Evolutionary conservation across 2,329 filamentous ascomycete genomes (phyloP).

Genomic region (Chaetomium sp.): DNA sequence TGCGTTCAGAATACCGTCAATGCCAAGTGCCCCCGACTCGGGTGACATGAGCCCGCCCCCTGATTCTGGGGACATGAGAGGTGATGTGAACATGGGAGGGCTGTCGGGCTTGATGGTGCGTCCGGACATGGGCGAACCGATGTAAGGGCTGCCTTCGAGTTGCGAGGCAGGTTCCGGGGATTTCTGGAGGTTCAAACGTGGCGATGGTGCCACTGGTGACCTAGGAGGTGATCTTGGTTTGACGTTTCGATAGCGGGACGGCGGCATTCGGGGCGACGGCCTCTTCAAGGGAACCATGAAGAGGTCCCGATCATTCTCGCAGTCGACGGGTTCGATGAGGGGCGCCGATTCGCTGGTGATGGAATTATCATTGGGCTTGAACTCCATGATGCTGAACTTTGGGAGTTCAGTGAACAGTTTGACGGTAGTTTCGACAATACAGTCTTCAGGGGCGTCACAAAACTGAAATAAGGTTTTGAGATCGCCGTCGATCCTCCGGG

Average conservation of each 20-base stretch:
- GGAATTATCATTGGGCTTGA: slow-evolving; percentile 23
- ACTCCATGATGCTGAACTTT: slow-evolving; percentile 21
- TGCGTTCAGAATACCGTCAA: slow-evolving; percentile 1
- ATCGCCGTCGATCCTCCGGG: slow-evolving; percentile 3
- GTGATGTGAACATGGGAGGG: slow-evolving; percentile 25
- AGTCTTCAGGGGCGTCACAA: not conserved
- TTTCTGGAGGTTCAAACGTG: not conserved
- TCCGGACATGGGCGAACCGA: slow-evolving; percentile 18
- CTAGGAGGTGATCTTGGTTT: slow-evolving; percentile 16
- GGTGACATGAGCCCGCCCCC: slow-evolving; percentile 20
- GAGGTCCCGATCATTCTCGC: slow-evolving; percentile 24
- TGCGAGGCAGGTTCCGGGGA: not conserved
- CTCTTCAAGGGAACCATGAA: slow-evolving; percentile 31
- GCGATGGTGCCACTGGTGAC: slow-evolving; percentile 5
- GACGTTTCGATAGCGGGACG: slow-evolving; percentile 26
- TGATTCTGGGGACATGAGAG: slow-evolving; percentile 20
- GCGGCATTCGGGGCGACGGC: slow-evolving; percentile 18
- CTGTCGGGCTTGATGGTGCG: slow-evolving; percentile 21
- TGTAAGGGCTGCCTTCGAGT: slow-evolving; percentile 10
- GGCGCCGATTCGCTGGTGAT: slow-evolving; percentile 32
- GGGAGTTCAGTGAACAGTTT: not conserved
- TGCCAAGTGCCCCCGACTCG: slow-evolving; percentile 11
- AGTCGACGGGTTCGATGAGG: slow-evolving; percentile 28
- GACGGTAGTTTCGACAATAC: not conserved
- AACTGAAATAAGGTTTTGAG: not conserved